Evolutionary conservation across 116 monocot species (phyloP), one percentile per base, ranked within the genome.

Genomic region (Thalassia testudinum): DNA sequence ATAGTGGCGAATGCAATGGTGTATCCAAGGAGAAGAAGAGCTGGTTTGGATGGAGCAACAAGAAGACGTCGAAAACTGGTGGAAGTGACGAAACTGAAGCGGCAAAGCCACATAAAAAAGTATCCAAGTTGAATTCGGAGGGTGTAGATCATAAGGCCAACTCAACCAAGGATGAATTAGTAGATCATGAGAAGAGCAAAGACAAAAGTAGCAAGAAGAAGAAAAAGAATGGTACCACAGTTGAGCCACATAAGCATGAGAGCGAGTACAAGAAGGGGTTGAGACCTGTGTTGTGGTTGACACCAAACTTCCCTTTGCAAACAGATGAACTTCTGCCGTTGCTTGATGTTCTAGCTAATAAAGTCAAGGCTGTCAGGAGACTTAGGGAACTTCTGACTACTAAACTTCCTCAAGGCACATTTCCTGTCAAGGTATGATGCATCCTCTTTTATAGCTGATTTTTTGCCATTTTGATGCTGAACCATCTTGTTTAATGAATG

Each of bases 361-460:
- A 97, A 69, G 97, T 97, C 30, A 97, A 97, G 73, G 97, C 97
- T 50, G 73, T 97, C 37, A 82, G 89, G 73, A 82, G 97, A 68
- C 79, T 97, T 14, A 82, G 97, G 67, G 97, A 97, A 58, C 77
- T 97, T 47, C 69, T 97, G 54, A 85, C 97, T 40, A 97, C 89
- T 29, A 97, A 82, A 61, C 50, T 97, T n/a, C 97, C 97, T 54
- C 75, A 68, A 19, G 97, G 97, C 50, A 89, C 89, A 58, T 97
- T 97, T 65, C 97, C 97, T 22, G 97, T 89, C 20, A 97, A 97
- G 97, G 97, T 97, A 76, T 34, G 3, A n/a, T 45, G 18, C 10
- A 5, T 10, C 10, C 30, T 34, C 30, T 34, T 34, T 3, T 10
- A 3, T 34, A 10, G 30, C 30, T 34, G 30, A 34, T 34, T 34